Evolutionary conservation across 768 basidiomycete genomes (phyloP).

Genomic region (Russula earlei): DNA sequence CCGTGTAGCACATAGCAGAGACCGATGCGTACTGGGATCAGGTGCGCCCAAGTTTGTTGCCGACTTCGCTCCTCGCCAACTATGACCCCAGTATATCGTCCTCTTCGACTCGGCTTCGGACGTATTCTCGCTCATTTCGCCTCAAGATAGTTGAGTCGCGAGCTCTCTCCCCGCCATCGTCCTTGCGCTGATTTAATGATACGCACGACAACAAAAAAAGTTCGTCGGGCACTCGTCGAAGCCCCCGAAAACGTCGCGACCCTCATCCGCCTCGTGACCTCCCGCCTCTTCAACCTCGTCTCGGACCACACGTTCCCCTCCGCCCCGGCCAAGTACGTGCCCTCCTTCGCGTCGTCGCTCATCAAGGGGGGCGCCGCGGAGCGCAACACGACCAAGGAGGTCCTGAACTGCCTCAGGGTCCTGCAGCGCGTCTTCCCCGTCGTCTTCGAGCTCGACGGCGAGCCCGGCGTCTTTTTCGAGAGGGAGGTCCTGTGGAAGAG

Average conservation of each 20-base stretch:
- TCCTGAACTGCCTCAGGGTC: constrained; percentile 85
- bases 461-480: constrained; percentile 69
- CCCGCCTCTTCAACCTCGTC: constrained; percentile 63
- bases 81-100: constrained; percentile 51
- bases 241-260: constrained; percentile 84
- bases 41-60: constrained; percentile 32
- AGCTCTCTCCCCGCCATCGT: background rate
- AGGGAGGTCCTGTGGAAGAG: constrained; percentile 68
- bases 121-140: constrained; percentile 60
- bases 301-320: constrained; percentile 77
- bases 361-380: constrained; percentile 49
- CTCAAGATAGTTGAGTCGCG: background rate
- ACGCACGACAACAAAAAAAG: too few relatives aligned
- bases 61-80: too few relatives aligned
- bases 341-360: constrained; percentile 60
- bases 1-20: constrained; percentile 55
- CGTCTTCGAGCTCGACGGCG: constrained; percentile 73
- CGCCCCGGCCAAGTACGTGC: constrained; percentile 42
- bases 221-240: constrained; percentile 70
- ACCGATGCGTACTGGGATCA: constrained; percentile 88
- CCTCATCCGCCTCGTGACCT: constrained; percentile 60
- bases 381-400: constrained; percentile 73
- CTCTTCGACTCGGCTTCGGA: constrained; percentile 88
- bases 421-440: constrained; percentile 84
- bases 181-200: background rate